Percentiles rank a stretch among this genome's conserved stretches.
phyloP scores from a whole-genome alignment of 768 basidiomycete genomes.

The Mrakia blollopis region DNA sequence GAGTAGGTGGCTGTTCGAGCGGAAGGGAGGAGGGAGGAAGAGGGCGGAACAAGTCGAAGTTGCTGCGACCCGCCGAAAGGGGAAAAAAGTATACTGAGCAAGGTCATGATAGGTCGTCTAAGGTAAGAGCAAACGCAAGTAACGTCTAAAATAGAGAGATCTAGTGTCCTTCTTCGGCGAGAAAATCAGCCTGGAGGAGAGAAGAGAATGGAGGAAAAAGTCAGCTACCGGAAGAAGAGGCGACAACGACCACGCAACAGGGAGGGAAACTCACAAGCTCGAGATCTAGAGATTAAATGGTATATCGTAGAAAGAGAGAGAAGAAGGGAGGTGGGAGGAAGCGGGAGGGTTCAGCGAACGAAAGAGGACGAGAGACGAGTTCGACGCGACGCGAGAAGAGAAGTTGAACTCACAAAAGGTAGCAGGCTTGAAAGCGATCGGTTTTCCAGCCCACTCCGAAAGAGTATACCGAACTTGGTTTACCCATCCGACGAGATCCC shows the following conservation, averaged over 20 bases:
- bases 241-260: neutral
- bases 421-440: constrained; percentile 85
- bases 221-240: neutral
- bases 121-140: neutral
- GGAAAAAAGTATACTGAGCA: too few species aligned
- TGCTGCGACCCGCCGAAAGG: too few species aligned
- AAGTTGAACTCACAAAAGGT: constrained; percentile 60
- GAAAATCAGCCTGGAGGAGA: constrained; percentile 8
- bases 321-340: neutral
- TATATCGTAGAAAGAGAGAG: neutral
- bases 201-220: neutral
- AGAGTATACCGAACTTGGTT: constrained; percentile 59
- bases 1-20: too few species aligned
- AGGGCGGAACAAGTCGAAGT: too few species aligned
- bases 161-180: constrained; percentile 24
- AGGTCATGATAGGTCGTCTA: neutral
- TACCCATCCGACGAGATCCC: constrained; percentile 70
- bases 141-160: neutral
- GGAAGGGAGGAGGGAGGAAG: too few species aligned
- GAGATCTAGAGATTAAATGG: constrained; percentile 2
- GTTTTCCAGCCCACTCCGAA: constrained; percentile 79
- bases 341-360: neutral
- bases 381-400: neutral
- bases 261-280: constrained; percentile 3
- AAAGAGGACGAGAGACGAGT: neutral